These are phyloP conservation scores for Alternaria sp. DNA, from an alignment of 2,329 filamentous ascomycete species.

Conservation along the genomic window DNA sequence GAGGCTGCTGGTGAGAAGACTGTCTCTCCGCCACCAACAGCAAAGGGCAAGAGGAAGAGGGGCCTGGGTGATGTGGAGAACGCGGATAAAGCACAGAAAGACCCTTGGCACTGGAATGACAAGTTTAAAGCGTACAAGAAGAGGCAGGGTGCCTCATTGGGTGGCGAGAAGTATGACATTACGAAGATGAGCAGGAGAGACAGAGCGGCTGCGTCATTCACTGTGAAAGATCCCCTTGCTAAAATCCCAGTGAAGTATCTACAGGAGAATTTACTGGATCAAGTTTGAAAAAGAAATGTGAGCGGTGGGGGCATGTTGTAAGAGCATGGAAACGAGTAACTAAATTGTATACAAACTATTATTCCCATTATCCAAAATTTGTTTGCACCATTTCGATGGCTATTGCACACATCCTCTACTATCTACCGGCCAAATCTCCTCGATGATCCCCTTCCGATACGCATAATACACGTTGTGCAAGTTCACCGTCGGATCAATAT, in stretches of 20 bases:
- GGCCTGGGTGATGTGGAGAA: background rate
- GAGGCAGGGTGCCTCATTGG: conserved; percentile 2
- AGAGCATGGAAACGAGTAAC: background rate
- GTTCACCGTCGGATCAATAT: conserved; percentile 65
- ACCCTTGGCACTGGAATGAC: conserved; percentile 27
- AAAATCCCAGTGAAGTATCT: conserved; percentile 18
- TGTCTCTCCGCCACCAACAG: background rate
- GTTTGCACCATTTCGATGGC: too few relatives aligned
- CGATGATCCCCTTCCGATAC: conserved; percentile 58
- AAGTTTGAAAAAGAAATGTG: background rate
- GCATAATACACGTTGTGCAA: conserved; percentile 63
- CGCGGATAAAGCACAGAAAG: conserved; percentile 6
- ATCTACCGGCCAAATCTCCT: conserved; percentile 63
- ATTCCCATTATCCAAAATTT: background rate
- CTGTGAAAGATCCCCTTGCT: conserved; percentile 27
- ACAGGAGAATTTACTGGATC: conserved; percentile 17
- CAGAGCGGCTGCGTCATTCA: conserved; percentile 18
- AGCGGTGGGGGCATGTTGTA: background rate
- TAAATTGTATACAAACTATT: background rate
- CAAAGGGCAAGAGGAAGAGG: conserved; percentile 12
- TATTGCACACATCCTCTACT: conserved; percentile 62
- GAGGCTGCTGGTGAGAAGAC: background rate
- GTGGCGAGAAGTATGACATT: conserved; percentile 31
- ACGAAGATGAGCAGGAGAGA: conserved; percentile 30
- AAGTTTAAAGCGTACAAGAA: conserved; percentile 23